These are phyloP conservation scores for Pseudozyma pruni DNA, from an alignment of 1,284 basidiomycete genomes.

Conservation along the genomic window DNA sequence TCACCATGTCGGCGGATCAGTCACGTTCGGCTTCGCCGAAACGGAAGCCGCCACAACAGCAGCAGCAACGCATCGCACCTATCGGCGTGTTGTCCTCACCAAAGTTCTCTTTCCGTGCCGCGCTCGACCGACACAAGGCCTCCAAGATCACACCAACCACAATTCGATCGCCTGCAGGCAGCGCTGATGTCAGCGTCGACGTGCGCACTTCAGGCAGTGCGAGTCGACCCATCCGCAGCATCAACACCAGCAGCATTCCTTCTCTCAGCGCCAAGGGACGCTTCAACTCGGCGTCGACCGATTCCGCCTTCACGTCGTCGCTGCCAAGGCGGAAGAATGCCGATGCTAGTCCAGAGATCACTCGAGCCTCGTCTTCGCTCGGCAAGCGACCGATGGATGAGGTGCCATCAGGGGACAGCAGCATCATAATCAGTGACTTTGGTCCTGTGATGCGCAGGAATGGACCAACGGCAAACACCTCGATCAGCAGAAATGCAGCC, in stretches of 20 bases:
- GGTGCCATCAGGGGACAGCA: not conserved
- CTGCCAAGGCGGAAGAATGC: slow-evolving; percentile 6
- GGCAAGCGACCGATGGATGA: slow-evolving; percentile 27
- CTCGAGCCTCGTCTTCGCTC: slow-evolving; percentile 24
- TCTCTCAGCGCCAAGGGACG: slow-evolving; percentile 11
- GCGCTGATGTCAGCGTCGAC: not conserved
- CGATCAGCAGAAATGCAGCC: not conserved
- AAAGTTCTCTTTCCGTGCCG: slow-evolving; percentile 46
- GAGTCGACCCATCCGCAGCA: slow-evolving; percentile 4
- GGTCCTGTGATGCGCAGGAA: slow-evolving; percentile 14
- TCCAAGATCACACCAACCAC: not conserved
- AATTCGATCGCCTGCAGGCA: no score
- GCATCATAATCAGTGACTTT: slow-evolving; percentile 32
- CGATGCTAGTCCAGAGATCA: slow-evolving; percentile 4
- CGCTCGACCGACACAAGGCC: slow-evolving; percentile 27
- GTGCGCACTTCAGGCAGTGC: slow-evolving; percentile 8
- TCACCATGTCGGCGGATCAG: slow-evolving; percentile 19
- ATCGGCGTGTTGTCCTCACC: slow-evolving; percentile 21
- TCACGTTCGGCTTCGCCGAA: slow-evolving; percentile 24
- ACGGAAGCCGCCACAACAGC: slow-evolving; percentile 18
- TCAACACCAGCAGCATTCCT: slow-evolving; percentile 30
- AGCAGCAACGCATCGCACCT: slow-evolving; percentile 4
- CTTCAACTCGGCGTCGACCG: slow-evolving; percentile 22
- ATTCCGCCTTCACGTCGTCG: slow-evolving; percentile 6
- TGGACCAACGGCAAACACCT: not conserved